A percentile compares a stretch with the other conserved stretches of the same genome.
phyloP scores from a whole-genome alignment of 768 basidiomycete genomes.

The Sporobolomyces phaffii region DNA sequence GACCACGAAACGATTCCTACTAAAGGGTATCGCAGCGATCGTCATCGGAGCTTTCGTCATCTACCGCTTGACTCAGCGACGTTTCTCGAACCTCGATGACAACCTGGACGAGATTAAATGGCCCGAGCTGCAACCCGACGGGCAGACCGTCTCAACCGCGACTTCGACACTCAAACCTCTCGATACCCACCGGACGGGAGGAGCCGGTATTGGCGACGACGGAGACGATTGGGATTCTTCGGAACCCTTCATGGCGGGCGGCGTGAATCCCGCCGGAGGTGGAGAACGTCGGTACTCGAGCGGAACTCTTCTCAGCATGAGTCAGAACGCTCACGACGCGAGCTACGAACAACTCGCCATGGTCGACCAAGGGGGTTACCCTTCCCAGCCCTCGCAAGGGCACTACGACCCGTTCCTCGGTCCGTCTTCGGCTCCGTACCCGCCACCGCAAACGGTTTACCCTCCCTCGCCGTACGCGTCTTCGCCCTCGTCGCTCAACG shows the following conservation, averaged over 20 bases:
- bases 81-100: constrained; percentile 39
- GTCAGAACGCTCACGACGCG: constrained; percentile 3
- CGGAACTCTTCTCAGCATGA: constrained; percentile 14
- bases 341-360: constrained; percentile 24
- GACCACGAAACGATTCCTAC: background rate
- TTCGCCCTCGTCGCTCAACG: background rate
- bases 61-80: constrained; percentile 33
- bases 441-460: constrained; percentile 6
- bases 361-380: constrained; percentile 18
- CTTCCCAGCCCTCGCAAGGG: background rate
- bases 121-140: constrained; percentile 36
- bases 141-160: constrained; percentile 8
- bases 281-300: constrained; percentile 8
- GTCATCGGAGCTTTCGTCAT: constrained; percentile 30
- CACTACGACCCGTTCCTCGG: constrained; percentile 39
- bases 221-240: constrained; percentile 15
- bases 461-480: constrained; percentile 7
- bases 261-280: background rate
- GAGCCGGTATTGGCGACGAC: constrained; percentile 37
- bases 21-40: constrained; percentile 29
- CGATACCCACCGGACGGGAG: constrained; percentile 34
- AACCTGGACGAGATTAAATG: constrained; percentile 33
- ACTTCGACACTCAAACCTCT: constrained; percentile 39
- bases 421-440: constrained; percentile 17
- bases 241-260: constrained; percentile 13